Conservation (phyloP, 441 rosid species). For the Populus hybrid region DNA sequence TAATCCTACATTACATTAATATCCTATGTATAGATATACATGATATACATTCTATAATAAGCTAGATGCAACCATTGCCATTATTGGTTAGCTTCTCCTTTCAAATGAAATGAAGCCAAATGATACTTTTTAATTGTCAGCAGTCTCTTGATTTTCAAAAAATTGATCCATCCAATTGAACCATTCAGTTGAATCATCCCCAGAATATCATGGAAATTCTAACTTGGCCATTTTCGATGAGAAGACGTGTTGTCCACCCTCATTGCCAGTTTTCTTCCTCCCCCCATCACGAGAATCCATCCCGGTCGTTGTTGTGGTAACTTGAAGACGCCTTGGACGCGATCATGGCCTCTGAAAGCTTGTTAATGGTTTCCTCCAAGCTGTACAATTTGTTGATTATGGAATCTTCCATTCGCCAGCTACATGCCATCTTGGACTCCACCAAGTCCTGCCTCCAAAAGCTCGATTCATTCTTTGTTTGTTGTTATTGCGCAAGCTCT, state of each 20-base stretch:
- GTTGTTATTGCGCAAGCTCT: neutral
- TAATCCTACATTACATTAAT: no score
- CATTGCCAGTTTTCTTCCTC: neutral
- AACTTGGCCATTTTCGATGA: neutral
- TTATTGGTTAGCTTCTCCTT: neutral
- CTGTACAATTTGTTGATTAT: neutral
- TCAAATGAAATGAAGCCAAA: neutral
- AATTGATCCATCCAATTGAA: neutral
- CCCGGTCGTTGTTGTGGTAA: neutral
- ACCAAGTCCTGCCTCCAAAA: neutral
- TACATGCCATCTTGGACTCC: no score
- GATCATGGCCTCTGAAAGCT: neutral
- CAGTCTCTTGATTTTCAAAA: neutral
- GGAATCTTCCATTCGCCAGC: neutral
- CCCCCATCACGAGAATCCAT: neutral
- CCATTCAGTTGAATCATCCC: neutral
- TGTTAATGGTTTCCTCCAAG: neutral
- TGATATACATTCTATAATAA: no score
- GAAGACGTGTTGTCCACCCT: neutral
- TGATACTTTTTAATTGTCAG: neutral
- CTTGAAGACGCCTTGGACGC: neutral
- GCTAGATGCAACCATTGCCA: neutral
- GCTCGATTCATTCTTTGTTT: neutral
- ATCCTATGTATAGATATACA: no score
- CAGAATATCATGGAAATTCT: neutral